These are phyloP conservation scores for Pythium brassicae DNA, from an alignment of 352 stramenopile species.

Conservation along the genomic window DNA sequence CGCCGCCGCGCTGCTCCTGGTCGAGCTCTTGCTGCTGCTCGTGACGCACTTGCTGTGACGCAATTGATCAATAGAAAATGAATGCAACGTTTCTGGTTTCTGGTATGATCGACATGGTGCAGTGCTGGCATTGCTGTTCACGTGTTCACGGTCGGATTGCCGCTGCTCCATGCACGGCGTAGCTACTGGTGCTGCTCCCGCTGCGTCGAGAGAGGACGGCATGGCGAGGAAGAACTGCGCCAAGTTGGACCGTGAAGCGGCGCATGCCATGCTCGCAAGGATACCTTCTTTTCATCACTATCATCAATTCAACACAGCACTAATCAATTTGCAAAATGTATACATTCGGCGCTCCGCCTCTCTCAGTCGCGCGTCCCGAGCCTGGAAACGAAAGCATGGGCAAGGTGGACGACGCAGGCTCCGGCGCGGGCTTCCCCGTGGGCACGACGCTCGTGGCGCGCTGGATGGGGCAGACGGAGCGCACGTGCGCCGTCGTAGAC, in stretches of 20 bases:
- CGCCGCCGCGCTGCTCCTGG: conserved; percentile 49
- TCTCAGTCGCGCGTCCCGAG: too few species aligned
- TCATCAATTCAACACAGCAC: not conserved
- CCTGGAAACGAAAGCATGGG: conserved; percentile 6
- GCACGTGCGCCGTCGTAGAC: conserved; percentile 78
- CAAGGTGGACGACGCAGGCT: conserved; percentile 7
- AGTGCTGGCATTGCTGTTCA: too few species aligned
- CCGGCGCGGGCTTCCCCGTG: conserved; percentile 36
- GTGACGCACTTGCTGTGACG: conserved; percentile 13
- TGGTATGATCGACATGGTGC: too few species aligned
- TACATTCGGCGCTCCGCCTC: too few species aligned
- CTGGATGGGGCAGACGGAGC: conserved; percentile 79
- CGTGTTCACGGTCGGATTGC: too few species aligned
- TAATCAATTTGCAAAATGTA: not conserved
- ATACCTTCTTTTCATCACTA: not conserved
- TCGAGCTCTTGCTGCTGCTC: conserved; percentile 39
- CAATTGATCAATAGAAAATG: not conserved
- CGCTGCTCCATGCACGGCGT: too few species aligned
- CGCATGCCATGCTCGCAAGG: not conserved
- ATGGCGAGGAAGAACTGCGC: too few species aligned
- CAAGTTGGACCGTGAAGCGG: too few species aligned
- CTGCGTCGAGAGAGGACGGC: too few species aligned
- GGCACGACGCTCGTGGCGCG: conserved; percentile 57
- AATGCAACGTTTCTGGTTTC: too few species aligned
- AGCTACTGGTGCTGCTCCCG: too few species aligned